Conservation (phyloP, 495 filamentous ascomycete genomes). For the Talaromyces proteolyticus region DNA sequence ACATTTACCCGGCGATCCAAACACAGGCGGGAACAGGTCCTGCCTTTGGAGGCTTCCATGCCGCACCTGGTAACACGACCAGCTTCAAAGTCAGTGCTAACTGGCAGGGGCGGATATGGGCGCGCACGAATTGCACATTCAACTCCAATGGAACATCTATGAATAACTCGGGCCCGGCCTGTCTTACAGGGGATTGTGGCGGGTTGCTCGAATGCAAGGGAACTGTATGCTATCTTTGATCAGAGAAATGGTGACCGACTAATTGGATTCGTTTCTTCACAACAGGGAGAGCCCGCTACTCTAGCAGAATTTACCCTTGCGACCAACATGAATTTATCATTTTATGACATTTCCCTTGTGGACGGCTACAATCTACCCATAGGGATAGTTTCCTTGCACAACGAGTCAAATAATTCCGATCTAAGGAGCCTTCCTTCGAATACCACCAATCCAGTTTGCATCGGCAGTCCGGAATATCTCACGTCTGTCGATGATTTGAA, state of each 20-base stretch:
- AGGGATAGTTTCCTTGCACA: conserved; percentile 56
- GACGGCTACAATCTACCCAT: conserved; percentile 80
- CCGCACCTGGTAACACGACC: conserved; percentile 41
- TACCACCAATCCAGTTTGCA: conserved; percentile 67
- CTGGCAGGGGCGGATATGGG: conserved; percentile 80
- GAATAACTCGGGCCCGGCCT: conserved; percentile 48
- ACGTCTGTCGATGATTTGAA: conserved; percentile 28
- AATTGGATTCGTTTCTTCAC: neutral
- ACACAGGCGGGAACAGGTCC: conserved; percentile 63
- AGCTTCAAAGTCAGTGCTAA: conserved; percentile 54
- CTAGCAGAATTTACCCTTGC: conserved; percentile 72
- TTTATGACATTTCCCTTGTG: conserved; percentile 80
- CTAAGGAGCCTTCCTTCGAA: conserved; percentile 59
- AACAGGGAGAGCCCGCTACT: conserved; percentile 44
- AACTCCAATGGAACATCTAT: conserved; percentile 42
- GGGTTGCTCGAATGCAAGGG: conserved; percentile 58
- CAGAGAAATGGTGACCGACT: neutral
- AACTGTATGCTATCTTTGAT: conserved; percentile 38
- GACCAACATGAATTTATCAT: conserved; percentile 33
- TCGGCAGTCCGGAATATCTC: conserved; percentile 56
- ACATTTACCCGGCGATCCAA: conserved; percentile 65
- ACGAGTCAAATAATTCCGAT: conserved; percentile 39
- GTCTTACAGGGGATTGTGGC: conserved; percentile 68
- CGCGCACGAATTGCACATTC: conserved; percentile 75
- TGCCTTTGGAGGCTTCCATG: conserved; percentile 55